These are phyloP conservation scores for Curvularia verruculosa DNA, from an alignment of 2,329 filamentous ascomycete genomes.

Conservation along the genomic window DNA sequence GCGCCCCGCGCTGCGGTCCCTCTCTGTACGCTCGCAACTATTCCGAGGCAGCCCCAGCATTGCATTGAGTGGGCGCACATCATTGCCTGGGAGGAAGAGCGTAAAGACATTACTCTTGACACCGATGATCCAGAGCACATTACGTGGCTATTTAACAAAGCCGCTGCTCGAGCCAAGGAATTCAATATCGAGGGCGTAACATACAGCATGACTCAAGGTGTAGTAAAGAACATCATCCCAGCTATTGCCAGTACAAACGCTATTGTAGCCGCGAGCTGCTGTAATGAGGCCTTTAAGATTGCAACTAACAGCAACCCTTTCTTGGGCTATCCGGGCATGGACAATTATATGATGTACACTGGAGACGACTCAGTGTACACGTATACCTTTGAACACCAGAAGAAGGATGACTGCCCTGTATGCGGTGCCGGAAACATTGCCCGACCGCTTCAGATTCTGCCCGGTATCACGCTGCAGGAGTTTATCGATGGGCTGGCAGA, in stretches of 20 bases:
- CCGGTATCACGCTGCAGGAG: slow-evolving; percentile 75
- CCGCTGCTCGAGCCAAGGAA: slow-evolving; percentile 78
- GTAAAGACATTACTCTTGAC: slow-evolving; percentile 79
- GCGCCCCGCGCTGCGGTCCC: slow-evolving; percentile 96
- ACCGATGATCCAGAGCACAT: slow-evolving; percentile 97
- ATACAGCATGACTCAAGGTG: slow-evolving; percentile 93
- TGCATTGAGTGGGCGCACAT: slow-evolving; percentile 99
- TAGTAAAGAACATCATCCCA: slow-evolving; percentile 99
- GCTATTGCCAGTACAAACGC: slow-evolving; percentile 98
- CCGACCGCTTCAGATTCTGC: slow-evolving; percentile 74
- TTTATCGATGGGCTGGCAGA: slow-evolving; percentile 84
- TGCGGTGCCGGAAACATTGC: slow-evolving; percentile 75
- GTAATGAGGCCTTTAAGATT: slow-evolving; percentile 96
- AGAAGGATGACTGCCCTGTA: slow-evolving; percentile 92
- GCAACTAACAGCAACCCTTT: slow-evolving; percentile 81
- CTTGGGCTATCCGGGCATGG: slow-evolving; percentile 73
- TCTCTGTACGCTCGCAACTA: slow-evolving; percentile 93
- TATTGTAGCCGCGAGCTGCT: slow-evolving; percentile 92
- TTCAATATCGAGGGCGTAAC: slow-evolving; percentile 93
- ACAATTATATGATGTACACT: slow-evolving; percentile 98
- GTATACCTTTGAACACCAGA: slow-evolving; percentile 94
- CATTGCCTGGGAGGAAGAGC: slow-evolving; percentile 85
- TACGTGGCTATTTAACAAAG: slow-evolving; percentile 92
- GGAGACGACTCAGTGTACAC: slow-evolving; percentile 96
- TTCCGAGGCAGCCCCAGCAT: slow-evolving; percentile 95